A percentile compares a stretch with the other conserved stretches of the same genome.
These are phyloP conservation scores for Phanerochaete carnosa DNA, from an alignment of 768 basidiomycete genomes.

Conservation along the genomic window DNA sequence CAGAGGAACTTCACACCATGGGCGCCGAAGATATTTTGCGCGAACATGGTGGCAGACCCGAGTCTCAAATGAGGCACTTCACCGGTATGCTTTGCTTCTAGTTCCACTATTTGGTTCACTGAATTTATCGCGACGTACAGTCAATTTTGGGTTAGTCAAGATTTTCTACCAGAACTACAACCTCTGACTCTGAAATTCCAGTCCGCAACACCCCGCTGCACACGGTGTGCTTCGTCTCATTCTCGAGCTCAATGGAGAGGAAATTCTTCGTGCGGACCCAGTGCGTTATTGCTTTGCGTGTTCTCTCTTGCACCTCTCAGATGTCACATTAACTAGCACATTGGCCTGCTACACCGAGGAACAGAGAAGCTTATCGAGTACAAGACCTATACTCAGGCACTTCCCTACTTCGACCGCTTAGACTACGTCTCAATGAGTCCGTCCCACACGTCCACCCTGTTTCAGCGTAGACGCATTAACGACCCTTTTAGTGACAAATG, in stretches of 20 bases:
- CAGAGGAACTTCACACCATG: conserved; percentile 84
- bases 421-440: conserved; percentile 99
- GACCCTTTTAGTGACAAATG: conserved; percentile 86
- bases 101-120: conserved; percentile 3
- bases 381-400: conserved; percentile 96
- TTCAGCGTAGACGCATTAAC: conserved; percentile 3
- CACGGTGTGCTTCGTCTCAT: conserved; percentile 98
- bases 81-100: conserved; percentile 56
- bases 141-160: conserved; percentile 82
- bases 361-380: conserved; percentile 99
- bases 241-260: conserved; percentile 95
- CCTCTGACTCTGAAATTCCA: conserved; percentile 24
- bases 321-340: conserved; percentile 53
- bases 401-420: conserved; percentile 98
- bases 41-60: conserved; percentile 67
- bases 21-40: conserved; percentile 75
- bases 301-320: background rate
- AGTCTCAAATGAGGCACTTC: conserved; percentile 87
- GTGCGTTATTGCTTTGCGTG: conserved; percentile 35
- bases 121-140: conserved; percentile 34
- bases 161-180: background rate
- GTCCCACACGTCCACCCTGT: conserved; percentile 24
- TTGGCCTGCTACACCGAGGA: conserved; percentile 94
- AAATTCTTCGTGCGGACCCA: conserved; percentile 83
- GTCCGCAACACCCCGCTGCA: conserved; percentile 97